phyloP scores from a whole-genome alignment of 1,139 yeast genomes.

The Hyphopichia fennica region DNA sequence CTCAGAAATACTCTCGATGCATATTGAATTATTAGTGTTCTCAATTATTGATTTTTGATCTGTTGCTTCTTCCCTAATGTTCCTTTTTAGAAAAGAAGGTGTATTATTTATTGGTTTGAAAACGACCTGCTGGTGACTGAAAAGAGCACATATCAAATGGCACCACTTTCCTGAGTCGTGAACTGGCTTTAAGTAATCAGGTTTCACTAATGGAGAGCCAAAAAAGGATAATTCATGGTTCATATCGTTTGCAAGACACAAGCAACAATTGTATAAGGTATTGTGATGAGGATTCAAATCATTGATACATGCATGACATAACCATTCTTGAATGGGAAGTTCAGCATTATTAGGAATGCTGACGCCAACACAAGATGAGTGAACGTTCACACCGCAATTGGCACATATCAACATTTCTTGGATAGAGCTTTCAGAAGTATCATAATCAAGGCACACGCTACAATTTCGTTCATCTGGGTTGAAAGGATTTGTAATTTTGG shows the following conservation, averaged over 20 bases:
- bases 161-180: constrained; percentile 69
- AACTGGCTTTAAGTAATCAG: constrained; percentile 76
- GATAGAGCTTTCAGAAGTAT: constrained; percentile 13
- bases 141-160: constrained; percentile 74
- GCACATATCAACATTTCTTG: constrained; percentile 54
- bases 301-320: constrained; percentile 81
- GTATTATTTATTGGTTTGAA: constrained; percentile 12
- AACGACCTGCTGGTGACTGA: constrained; percentile 29
- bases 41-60: constrained; percentile 16
- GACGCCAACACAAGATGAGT: constrained; percentile 69
- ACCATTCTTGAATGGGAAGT: constrained; percentile 55
- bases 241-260: constrained; percentile 61
- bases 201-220: constrained; percentile 42
- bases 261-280: constrained; percentile 60
- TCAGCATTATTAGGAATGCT: constrained; percentile 19
- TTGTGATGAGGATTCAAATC: constrained; percentile 61
- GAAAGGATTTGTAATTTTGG: constrained; percentile 23
- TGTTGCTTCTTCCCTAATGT: constrained; percentile 7
- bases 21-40: constrained; percentile 16
- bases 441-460: constrained; percentile 55
- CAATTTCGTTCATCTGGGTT: constrained; percentile 40
- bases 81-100: constrained; percentile 1
- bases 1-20: constrained; percentile 31
- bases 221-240: constrained; percentile 45
- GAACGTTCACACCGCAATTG: constrained; percentile 72